phyloP scores from a whole-genome alignment of 805 yeast genomes.

The Starmerella khaoyaiensis region DNA sequence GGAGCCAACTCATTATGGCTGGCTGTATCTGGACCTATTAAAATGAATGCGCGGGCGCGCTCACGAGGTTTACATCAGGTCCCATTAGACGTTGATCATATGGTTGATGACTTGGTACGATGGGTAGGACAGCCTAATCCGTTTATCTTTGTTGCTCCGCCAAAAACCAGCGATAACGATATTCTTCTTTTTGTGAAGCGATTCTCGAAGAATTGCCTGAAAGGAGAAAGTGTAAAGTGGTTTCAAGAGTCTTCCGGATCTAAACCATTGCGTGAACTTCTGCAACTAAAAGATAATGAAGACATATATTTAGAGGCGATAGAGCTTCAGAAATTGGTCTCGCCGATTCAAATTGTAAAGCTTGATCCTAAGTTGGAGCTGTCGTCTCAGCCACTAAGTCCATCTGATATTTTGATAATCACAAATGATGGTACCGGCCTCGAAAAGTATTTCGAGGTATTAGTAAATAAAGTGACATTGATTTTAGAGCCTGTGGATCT shows the following conservation, averaged over 20 bases:
- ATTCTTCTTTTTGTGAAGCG: conserved; percentile 17
- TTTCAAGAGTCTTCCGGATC: too few species aligned
- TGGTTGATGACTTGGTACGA: conserved; percentile 9
- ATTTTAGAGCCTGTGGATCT: conserved; percentile 10
- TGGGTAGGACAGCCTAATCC: conserved; percentile 14
- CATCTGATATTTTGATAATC: conserved; percentile 8
- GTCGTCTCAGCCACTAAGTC: too few species aligned
- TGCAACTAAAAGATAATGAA: neutral
- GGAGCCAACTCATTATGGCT: conserved; percentile 17
- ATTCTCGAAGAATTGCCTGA: conserved; percentile 26
- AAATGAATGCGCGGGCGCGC: conserved; percentile 12
- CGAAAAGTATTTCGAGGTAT: conserved; percentile 25
- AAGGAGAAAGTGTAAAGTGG: conserved; percentile 5
- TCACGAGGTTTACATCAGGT: conserved; percentile 8
- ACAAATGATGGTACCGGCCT: conserved; percentile 7
- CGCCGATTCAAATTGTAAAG: too few species aligned
- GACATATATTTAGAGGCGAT: conserved; percentile 1
- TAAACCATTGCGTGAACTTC: conserved; percentile 1
- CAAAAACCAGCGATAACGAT: conserved; percentile 6
- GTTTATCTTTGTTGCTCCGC: conserved; percentile 14
- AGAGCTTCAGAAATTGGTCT: too few species aligned
- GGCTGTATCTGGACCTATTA: conserved; percentile 2
- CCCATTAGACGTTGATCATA: conserved; percentile 2
- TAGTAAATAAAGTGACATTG: conserved; percentile 24
- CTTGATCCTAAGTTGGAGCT: too few species aligned